Conservation (phyloP, 2,329 filamentous ascomycete species). For the Tolypocladium tundrense region DNA sequence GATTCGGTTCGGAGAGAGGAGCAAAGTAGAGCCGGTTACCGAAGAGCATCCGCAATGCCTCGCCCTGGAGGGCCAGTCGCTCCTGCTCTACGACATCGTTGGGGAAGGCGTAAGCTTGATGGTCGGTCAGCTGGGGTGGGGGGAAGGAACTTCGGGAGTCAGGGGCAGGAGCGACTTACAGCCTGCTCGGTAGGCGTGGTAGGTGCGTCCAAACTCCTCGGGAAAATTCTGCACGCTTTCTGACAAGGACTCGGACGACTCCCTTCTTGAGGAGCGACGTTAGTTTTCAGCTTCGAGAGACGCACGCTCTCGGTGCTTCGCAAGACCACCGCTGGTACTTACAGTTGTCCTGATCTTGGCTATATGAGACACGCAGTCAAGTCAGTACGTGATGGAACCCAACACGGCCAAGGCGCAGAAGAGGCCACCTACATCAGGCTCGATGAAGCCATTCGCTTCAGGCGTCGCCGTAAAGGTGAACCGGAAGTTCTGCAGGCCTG, state of each 20-base stretch:
- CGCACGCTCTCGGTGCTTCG: not conserved
- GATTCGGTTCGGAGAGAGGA: conserved; percentile 23
- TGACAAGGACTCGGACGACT: conserved; percentile 25
- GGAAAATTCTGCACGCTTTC: conserved; percentile 32
- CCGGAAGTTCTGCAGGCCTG: conserved; percentile 10
- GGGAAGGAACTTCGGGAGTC: no score
- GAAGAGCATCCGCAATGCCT: conserved; percentile 26
- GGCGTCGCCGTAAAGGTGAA: conserved; percentile 23
- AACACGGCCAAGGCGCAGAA: not conserved
- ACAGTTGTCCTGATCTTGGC: conserved; percentile 13
- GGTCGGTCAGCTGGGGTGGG: not conserved
- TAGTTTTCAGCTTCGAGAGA: not conserved
- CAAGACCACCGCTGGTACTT: conserved; percentile 3
- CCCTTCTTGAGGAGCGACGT: conserved; percentile 4
- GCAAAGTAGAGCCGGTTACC: conserved; percentile 31
- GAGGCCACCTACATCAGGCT: conserved; percentile 19
- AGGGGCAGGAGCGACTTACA: conserved; percentile 23
- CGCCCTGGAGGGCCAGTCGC: conserved; percentile 28
- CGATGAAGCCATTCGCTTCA: conserved; percentile 18
- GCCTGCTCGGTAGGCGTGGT: conserved; percentile 35
- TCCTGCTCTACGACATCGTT: conserved; percentile 33
- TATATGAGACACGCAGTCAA: conserved; percentile 3
- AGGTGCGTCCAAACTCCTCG: conserved; percentile 33
- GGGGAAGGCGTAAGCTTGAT: conserved; percentile 33
- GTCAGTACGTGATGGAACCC: conserved; percentile 7